These are phyloP conservation scores for Cystobasidium sp. DNA, from an alignment of 1,284 basidiomycete genomes.

Conservation along the genomic window DNA sequence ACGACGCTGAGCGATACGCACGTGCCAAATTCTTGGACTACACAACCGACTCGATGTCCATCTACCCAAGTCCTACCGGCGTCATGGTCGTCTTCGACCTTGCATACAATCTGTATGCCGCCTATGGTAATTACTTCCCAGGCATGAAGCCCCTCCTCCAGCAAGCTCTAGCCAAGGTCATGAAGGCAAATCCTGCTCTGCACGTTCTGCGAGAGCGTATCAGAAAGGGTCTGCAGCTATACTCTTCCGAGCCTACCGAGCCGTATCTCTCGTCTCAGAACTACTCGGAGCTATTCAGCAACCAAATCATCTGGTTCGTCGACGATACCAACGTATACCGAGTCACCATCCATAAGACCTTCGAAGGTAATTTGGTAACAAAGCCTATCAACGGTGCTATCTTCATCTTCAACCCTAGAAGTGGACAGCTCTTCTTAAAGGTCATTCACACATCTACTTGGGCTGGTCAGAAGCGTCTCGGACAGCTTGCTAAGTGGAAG, in stretches of 20 bases:
- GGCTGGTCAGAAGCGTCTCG: conserved; percentile 99
- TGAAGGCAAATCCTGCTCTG: conserved; percentile 98
- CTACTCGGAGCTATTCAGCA: conserved; percentile 62
- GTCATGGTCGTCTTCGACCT: conserved; percentile 98
- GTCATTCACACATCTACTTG: conserved; percentile 98
- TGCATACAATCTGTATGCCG: conserved; percentile 98
- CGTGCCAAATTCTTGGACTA: conserved; percentile 98
- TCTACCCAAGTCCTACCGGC: conserved; percentile 97
- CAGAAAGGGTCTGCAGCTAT: conserved; percentile 95
- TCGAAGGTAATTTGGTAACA: conserved; percentile 97
- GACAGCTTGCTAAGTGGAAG: conserved; percentile 99
- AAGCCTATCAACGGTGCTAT: conserved; percentile 99
- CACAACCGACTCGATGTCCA: conserved; percentile 66
- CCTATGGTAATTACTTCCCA: conserved; percentile 99
- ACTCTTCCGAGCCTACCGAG: conserved; percentile 98
- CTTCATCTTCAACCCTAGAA: conserved; percentile 99
- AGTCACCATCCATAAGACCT: conserved; percentile 99
- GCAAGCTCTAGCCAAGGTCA: conserved; percentile 99
- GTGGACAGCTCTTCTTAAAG: conserved; percentile 96
- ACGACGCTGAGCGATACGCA: conserved; percentile 96
- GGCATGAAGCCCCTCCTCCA: conserved; percentile 65
- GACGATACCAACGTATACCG: conserved; percentile 99
- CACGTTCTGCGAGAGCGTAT: conserved; percentile 98
- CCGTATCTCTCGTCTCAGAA: conserved; percentile 94
- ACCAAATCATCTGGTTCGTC: conserved; percentile 99